Base-by-base conservation (phyloP, 495 filamentous ascomycete species). In the Neurospora sp. region DNA sequence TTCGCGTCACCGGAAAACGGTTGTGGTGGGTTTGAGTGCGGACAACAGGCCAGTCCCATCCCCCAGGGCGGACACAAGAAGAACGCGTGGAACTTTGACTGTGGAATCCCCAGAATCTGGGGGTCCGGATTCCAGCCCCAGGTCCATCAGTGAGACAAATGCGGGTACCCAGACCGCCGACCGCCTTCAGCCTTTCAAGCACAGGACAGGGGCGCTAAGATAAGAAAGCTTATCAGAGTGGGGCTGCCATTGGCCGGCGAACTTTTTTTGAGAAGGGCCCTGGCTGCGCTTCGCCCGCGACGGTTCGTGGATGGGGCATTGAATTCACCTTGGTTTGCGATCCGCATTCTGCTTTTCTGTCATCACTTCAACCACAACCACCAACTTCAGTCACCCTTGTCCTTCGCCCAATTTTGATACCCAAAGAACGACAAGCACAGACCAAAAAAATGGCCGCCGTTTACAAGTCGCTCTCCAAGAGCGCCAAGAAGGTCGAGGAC, bases 381-480 rank as follows among this genome's bases (percentile, higher is more conserved):
- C 73, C 59, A 72, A 72, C 22, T 39, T 39, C 16, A 41, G 20
- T 41, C 53, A 40, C 39, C 20, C 41, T 70, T 70, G 14, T 48
- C 22, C 41, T 73, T 70, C 40, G 41, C 42, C 11, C 48, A 48
- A 70, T 22, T 46, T 53, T 42, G 37, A 40, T 41, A 35, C 37
- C 44, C 68, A 31, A 73, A 69, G 22, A 53, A 46, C 40, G 31
- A 61, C 35, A 53, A 41, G 53, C 72, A 70, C 20, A 42, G 69
- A 39, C 71, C 70, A 76, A 87, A 80, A 73, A 80, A 72, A 99
- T 99, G 96, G 93, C 95, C 22, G 86, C 95, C 27, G 96, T 97
- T 65, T 99, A 97, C 87, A 97, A 97, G 81, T 90, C 94, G 6
- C 79, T 99, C 11, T 95, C 94, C 2, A 94, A 94, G 70, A 82